These are phyloP conservation scores for Penicillium cosmopolitanum DNA, from an alignment of 495 filamentous ascomycete species.

Conservation along the genomic window DNA sequence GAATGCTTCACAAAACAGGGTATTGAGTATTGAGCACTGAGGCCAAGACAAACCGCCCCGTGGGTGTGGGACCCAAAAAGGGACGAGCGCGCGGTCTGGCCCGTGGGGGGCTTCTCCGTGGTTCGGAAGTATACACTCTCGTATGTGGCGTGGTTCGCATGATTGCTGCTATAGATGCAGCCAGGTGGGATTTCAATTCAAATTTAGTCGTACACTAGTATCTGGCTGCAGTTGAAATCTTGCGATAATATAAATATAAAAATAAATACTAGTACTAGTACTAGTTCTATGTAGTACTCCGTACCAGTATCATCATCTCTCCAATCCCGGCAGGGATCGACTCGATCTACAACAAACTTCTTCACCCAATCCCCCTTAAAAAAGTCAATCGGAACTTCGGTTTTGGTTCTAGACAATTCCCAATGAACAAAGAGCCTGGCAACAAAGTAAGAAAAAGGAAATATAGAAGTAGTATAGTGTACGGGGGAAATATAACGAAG, in stretches of 20 bases:
- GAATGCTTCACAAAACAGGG: constrained; percentile 5
- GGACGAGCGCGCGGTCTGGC: constrained; percentile 6
- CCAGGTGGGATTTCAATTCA: too few relatives aligned
- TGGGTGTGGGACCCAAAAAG: background rate
- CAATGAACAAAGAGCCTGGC: background rate
- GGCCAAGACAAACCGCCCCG: constrained; percentile 1
- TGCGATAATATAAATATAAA: background rate
- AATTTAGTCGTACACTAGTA: background rate
- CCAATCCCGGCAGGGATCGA: background rate
- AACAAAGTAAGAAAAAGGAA: background rate
- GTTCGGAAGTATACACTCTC: background rate
- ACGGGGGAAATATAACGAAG: too few relatives aligned
- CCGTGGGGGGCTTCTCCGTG: background rate
- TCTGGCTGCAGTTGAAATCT: background rate
- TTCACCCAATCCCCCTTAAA: background rate
- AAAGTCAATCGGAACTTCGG: background rate
- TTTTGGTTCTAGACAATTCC: background rate
- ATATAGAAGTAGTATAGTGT: too few relatives aligned
- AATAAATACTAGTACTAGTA: too few relatives aligned
- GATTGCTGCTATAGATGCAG: background rate
- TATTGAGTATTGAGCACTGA: background rate
- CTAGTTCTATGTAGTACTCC: too few relatives aligned
- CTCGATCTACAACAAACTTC: constrained; percentile 3
- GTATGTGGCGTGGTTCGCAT: background rate
- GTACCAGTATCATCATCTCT: too few relatives aligned